Base-by-base conservation (phyloP, 2,329 filamentous ascomycete species). In the Colletotrichum truncatum region DNA sequence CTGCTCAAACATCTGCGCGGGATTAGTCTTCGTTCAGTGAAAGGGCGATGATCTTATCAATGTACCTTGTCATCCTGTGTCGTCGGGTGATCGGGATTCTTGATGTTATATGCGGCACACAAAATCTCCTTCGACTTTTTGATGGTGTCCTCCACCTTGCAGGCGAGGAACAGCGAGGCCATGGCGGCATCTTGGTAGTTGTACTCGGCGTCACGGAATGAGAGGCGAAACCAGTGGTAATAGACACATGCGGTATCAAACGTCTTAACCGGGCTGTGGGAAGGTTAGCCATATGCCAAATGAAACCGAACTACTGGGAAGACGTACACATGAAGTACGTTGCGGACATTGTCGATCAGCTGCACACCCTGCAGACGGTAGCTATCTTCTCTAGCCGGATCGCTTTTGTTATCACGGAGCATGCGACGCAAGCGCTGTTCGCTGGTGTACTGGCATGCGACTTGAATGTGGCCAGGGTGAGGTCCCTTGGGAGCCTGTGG, bases 61-160 rank as follows among this genome's bases (percentile, higher is more conserved):
- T 85, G 65, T 80, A 94, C 92, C 76, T 91, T 90, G 77, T 98
- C 94, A 77, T 98, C 95, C 4, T 92, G 87, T 16, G 91, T 91
- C 36, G 76, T 91, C 78, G 78, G 93, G 85, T 77, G 92, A 76
- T 79, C 90, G 70, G 72, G 87, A 74, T 79, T 87, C 78, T 94
- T 96, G 36, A 97, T 81, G 74, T 97, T 98, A 79, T 95, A 93
- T 23, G 93, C 91, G 1, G 94, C 94, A 64, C 93, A 97, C 14
- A 98, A 84, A 67, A 99, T 97, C 68, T 99, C 96, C 63, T 88
- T 89, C 4, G 93, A 97, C 82, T 98, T 98, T 81, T 99, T 99
- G 70, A 98, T 87, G 0, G 96, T 99, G 77, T 99, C 96, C 78
- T 99, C 96, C 46, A 97, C 94, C 81, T 99, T 99, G 84, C 95